Evolutionary conservation across 2,329 filamentous ascomycete species (phyloP), one percentile per base, ranked within the genome.

Genomic region (Waltergamsia citrina): DNA sequence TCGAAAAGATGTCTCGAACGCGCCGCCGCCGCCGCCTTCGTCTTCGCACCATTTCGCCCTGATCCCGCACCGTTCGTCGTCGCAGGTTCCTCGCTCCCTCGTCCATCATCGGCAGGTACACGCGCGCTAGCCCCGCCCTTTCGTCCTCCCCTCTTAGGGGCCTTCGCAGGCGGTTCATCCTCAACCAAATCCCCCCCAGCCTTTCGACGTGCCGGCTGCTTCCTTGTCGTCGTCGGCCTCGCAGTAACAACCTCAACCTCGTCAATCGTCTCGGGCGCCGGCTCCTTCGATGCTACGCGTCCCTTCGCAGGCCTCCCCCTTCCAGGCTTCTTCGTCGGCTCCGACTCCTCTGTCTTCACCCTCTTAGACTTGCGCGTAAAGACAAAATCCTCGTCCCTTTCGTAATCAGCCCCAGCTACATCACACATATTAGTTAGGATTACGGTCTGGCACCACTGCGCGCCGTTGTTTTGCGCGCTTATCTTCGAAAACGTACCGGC

Each of bases 351-450:
- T 28, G 71, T 69, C 59, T 81, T 85, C 40, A 68, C 66, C 48
- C 73, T 62, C 50, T 83, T 83, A 9, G 78, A 65, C 41, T 70
- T 77, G 44, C 82, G 74, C 42, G 78, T 76, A 53, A 87, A 88
- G 38, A 76, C 66, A 47, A 88, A 88, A 41, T 84, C 84, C 47
- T 82, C 83, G 61, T 84, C 78, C 48, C 82, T 73, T 54, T 88
- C 82, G 47, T 85, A 80, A 33, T 60, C 54, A 29, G 49, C 47
- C 40, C 50, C 50, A 41, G 60, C 62, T 62, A 41, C 22, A 9
- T 14, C 24, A n/a, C 25, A 22, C 31, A 11, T 15, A 33, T 33
- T 33, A 29, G 19, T 19, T 24, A 25, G 31, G 12, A n/a, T 29
- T 32, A 7, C 14, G 26, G 32, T 35, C 25, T 34, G 15, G 17